These are phyloP conservation scores for Leishmania amazonensis DNA, from an alignment of 208 protist genomes.

Conservation along the genomic window DNA sequence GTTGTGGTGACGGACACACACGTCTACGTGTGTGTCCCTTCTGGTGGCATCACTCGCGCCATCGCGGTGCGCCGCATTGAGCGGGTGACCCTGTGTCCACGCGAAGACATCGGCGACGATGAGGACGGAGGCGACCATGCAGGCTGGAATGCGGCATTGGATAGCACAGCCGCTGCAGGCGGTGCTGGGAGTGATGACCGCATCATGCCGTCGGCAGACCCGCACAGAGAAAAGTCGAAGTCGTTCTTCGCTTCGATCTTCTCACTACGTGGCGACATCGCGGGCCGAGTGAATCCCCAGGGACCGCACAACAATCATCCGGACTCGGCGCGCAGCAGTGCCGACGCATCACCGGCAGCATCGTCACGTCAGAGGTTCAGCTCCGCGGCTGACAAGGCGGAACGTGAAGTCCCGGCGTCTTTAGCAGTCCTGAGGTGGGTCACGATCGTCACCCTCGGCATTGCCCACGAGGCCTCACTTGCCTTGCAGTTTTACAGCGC, in stretches of 20 bases:
- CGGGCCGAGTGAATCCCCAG: background rate
- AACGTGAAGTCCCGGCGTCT: background rate
- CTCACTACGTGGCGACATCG: background rate
- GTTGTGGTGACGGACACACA: constrained; percentile 37
- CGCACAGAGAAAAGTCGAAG: background rate
- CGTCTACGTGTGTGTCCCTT: constrained; percentile 47
- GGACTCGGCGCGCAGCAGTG: background rate
- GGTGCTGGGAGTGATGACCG: background rate
- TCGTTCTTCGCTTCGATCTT: constrained; percentile 17
- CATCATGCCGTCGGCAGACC: background rate
- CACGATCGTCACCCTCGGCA: constrained; percentile 29
- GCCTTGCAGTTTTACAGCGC: constrained; percentile 27
- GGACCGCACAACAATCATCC: background rate
- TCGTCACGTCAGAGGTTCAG: background rate
- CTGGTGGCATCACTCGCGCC: constrained; percentile 55
- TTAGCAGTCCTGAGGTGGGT: background rate
- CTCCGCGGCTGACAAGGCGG: background rate
- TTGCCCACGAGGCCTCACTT: constrained; percentile 31
- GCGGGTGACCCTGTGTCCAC: constrained; percentile 31
- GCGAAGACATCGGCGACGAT: constrained; percentile 15
- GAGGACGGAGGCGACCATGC: background rate
- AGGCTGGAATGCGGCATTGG: background rate
- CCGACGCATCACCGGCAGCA: background rate
- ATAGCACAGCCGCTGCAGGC: background rate
- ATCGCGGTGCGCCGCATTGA: constrained; percentile 33